Evolutionary conservation across 495 filamentous ascomycete genomes (phyloP).

Genomic region (Aspergillus olivimuriae): DNA sequence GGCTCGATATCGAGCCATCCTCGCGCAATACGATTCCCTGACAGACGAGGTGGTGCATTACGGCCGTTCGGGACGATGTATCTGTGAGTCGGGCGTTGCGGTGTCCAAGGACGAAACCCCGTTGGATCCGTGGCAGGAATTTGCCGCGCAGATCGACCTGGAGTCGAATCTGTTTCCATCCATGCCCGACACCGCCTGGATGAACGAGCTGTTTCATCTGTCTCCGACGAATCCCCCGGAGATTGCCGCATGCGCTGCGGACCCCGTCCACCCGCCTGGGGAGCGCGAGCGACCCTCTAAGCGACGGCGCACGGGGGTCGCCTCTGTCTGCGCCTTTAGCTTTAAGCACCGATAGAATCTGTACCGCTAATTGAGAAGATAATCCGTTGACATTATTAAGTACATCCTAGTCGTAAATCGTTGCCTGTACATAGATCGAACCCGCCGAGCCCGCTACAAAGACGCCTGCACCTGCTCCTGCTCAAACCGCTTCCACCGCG

Average conservation of each 20-base stretch:
- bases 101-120: background rate
- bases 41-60: background rate
- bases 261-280: no score
- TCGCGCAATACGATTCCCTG: background rate
- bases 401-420: no score
- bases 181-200: conserved; percentile 1
- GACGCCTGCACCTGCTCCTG: background rate
- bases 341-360: no score
- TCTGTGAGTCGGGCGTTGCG: background rate
- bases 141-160: background rate
- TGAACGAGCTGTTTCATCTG: conserved; percentile 3
- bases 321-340: no score
- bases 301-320: no score
- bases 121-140: conserved; percentile 1
- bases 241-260: background rate
- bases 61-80: background rate
- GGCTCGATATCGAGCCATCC: background rate
- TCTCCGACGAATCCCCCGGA: background rate
- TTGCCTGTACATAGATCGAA: background rate
- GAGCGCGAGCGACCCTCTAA: no score
- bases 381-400: no score
- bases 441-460: background rate
- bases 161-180: conserved; percentile 1
- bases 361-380: no score
- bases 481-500: background rate